phyloP scores from a whole-genome alignment of 805 yeast species.

The Candida chilensis region DNA sequence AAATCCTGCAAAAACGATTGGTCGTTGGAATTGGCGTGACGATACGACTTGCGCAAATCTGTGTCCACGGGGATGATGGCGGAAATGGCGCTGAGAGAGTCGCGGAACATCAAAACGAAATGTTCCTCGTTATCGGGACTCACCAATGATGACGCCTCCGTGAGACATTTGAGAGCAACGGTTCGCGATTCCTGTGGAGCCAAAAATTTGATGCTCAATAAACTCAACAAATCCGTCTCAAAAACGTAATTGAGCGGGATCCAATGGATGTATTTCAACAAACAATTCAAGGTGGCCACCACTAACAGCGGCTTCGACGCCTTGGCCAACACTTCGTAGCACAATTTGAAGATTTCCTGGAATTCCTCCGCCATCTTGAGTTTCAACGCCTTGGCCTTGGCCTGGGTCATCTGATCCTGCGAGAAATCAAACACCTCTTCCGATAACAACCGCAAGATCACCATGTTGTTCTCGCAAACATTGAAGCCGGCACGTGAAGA shows the following conservation, averaged over 20 bases:
- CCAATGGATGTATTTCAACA: constrained; percentile 88
- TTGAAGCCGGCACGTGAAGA: constrained; percentile 80
- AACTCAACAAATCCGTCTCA: constrained; percentile 71
- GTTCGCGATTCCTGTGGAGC: constrained; percentile 75
- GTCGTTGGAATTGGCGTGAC: constrained; percentile 68
- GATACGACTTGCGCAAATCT: constrained; percentile 65
- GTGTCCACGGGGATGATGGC: constrained; percentile 64
- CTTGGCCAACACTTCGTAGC: constrained; percentile 88
- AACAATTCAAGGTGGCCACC: constrained; percentile 73
- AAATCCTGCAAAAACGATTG: constrained; percentile 93
- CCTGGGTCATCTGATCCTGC: constrained; percentile 96
- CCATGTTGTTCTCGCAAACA: constrained; percentile 97
- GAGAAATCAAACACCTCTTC: constrained; percentile 96
- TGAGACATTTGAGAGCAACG: constrained; percentile 81
- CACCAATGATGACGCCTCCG: constrained; percentile 73
- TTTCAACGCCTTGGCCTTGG: constrained; percentile 79
- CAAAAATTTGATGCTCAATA: constrained; percentile 70
- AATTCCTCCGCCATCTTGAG: constrained; percentile 83
- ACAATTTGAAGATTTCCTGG: constrained; percentile 84
- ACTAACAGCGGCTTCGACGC: constrained; percentile 79
- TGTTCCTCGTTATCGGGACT: constrained; percentile 42
- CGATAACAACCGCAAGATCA: constrained; percentile 74
- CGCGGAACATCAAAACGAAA: constrained; percentile 61
- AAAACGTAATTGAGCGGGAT: constrained; percentile 85
- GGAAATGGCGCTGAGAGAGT: constrained; percentile 62